A percentile compares a stretch with the other conserved stretches of the same genome.
phyloP scores from a whole-genome alignment of 1,284 basidiomycete genomes.

The Austroboletus novae-zelandiae region DNA sequence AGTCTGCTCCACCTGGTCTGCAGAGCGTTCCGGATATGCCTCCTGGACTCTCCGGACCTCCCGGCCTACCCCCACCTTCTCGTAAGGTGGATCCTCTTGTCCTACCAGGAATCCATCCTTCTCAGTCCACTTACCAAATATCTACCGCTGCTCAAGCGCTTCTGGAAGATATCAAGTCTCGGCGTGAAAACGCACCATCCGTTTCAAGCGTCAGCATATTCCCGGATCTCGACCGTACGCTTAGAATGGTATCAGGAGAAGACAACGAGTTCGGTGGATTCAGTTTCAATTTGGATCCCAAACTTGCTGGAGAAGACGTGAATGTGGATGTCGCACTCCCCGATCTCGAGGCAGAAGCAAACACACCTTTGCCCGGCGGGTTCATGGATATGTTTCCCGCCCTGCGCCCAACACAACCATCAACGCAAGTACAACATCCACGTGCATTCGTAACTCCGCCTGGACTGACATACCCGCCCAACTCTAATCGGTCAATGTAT shows the following conservation, averaged over 20 bases:
- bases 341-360: slow-evolving; percentile 53
- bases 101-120: slow-evolving; percentile 54
- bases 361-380: slow-evolving; percentile 53
- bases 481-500: slow-evolving; percentile 48
- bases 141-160: slow-evolving; percentile 81
- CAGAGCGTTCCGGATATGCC: slow-evolving; percentile 49
- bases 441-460: slow-evolving; percentile 48
- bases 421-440: slow-evolving; percentile 28
- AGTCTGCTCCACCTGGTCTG: slow-evolving; percentile 40
- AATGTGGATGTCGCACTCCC: slow-evolving; percentile 44
- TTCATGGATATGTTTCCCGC: slow-evolving; percentile 68
- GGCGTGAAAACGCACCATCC: slow-evolving; percentile 59
- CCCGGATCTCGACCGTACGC: slow-evolving; percentile 83
- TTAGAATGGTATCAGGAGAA: slow-evolving; percentile 63
- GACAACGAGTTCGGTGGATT: slow-evolving; percentile 62
- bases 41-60: slow-evolving; percentile 64
- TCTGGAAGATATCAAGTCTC: slow-evolving; percentile 77
- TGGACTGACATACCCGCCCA: slow-evolving; percentile 48
- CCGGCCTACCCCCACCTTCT: slow-evolving; percentile 56
- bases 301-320: slow-evolving; percentile 54
- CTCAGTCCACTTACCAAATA: slow-evolving; percentile 78
- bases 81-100: slow-evolving; percentile 51
- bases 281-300: slow-evolving; percentile 80
- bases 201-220: slow-evolving; percentile 67
- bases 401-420: slow-evolving; percentile 38